These are phyloP conservation scores for Colletotrichum sojae DNA, from an alignment of 2,329 filamentous ascomycete genomes.

Conservation along the genomic window DNA sequence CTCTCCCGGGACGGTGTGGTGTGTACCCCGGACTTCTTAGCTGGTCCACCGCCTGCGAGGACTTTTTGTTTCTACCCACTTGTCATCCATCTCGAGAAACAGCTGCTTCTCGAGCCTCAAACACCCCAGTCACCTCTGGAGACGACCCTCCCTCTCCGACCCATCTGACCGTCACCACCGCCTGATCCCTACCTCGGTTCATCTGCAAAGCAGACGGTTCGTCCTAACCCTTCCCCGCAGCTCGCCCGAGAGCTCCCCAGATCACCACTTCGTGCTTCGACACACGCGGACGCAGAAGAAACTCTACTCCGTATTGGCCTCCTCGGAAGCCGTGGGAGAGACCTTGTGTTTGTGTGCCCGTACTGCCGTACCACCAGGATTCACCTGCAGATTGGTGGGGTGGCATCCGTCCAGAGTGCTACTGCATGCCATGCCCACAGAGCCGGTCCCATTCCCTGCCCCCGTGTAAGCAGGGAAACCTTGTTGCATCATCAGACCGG, in stretches of 20 bases:
- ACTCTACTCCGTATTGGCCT: neutral
- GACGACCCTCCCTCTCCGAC: slow-evolving; percentile 14
- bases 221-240: neutral
- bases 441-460: slow-evolving; percentile 20
- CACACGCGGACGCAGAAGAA: neutral
- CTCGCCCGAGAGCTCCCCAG: no score
- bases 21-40: slow-evolving; percentile 7
- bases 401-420: slow-evolving; percentile 20
- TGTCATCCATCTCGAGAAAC: neutral
- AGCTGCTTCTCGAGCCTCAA: neutral
- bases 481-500: slow-evolving; percentile 36
- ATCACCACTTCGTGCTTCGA: neutral
- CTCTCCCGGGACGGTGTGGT: slow-evolving; percentile 6
- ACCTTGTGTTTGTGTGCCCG: neutral
- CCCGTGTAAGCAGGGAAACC: slow-evolving; percentile 23
- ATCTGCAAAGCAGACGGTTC: neutral
- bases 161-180: slow-evolving; percentile 17
- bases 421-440: slow-evolving; percentile 23
- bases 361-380: slow-evolving; percentile 3
- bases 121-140: slow-evolving; percentile 16
- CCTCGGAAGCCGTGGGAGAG: slow-evolving; percentile 16
- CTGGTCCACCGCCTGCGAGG: neutral
- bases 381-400: slow-evolving; percentile 21
- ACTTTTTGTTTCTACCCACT: slow-evolving; percentile 6
- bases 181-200: neutral